Evolutionary conservation across 305 asterid genomes (phyloP), one percentile per base, ranked within the genome.

Genomic region (Striga hermonthica): DNA sequence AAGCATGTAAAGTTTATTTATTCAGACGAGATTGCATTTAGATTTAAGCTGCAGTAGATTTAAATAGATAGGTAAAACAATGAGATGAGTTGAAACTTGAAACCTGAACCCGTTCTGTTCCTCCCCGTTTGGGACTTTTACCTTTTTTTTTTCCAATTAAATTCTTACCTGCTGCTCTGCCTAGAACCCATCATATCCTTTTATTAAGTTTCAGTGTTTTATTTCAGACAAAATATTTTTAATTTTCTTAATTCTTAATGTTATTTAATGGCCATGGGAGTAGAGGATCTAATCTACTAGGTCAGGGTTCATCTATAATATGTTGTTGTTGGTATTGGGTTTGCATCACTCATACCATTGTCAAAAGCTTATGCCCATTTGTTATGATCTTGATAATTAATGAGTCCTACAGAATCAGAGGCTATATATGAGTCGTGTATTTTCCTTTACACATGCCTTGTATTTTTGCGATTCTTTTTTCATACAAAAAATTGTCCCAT

Each of bases 11-110:
- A 35, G 11, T 35, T 63, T 9, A 45, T 49, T 45, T 14, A 36
- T 28, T 49, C 52, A 31, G 60, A 43, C 12, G 66, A 45, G 62
- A 38, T 56, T 66, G 73, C 56, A 60, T 28, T 13, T 65, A 54
- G 9, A 38, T 58, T 52, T 7, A 69, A 59, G 64, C 41, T 65
- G 15, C 48, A 10, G 55, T 43, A 37, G 59, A 40, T 16, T 60
- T 66, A 11, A 37, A 39, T 47, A 37, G 38, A 67, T 53, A 53
- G 49, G 38, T 12, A 53, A 16, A 36, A 22, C 37, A 16, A 9
- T 53, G 38, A 53, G 58, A 16, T 16, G 37, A 6, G 15, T 55
- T 31, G 15, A 55, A 31, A 9, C 14, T 55, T 31, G 15, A 55
- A 31, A 9, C 14, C 40, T 9, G 14, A 53, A 55, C 40, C 40